Conservation (phyloP, 2,329 filamentous ascomycete genomes). For the Penicillium italicum region DNA sequence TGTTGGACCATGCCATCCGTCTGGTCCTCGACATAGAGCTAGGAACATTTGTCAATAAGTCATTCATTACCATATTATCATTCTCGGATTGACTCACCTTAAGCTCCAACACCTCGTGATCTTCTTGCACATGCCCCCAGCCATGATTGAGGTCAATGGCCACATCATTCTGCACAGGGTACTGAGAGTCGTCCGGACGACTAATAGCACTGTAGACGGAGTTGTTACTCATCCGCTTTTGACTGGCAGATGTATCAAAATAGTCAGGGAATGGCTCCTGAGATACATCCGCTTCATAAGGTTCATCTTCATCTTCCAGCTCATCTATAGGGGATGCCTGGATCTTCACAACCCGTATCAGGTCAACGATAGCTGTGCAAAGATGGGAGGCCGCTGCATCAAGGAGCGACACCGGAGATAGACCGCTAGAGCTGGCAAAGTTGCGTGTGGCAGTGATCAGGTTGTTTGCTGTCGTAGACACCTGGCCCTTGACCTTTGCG, state of each 20-base stretch:
- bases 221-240: slow-evolving; percentile 55
- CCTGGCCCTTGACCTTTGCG: slow-evolving; percentile 69
- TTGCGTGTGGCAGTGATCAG: slow-evolving; percentile 94
- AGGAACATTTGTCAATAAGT: slow-evolving; percentile 15
- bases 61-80: neutral
- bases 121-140: slow-evolving; percentile 40
- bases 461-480: slow-evolving; percentile 93
- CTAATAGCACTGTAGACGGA: slow-evolving; percentile 72
- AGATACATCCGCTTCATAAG: slow-evolving; percentile 62
- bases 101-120: slow-evolving; percentile 56
- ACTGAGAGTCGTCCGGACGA: slow-evolving; percentile 51
- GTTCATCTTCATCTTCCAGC: slow-evolving; percentile 72
- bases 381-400: slow-evolving; percentile 92
- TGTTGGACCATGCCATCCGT: slow-evolving; percentile 73
- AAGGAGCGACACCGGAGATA: slow-evolving; percentile 87
- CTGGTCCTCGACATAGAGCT: slow-evolving; percentile 79
- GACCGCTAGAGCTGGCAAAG: slow-evolving; percentile 73
- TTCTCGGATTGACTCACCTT: slow-evolving; percentile 47
- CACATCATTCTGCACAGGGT: slow-evolving; percentile 26
- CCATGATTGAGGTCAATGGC: slow-evolving; percentile 35
- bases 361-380: slow-evolving; percentile 77
- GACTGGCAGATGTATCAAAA: slow-evolving; percentile 56
- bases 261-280: slow-evolving; percentile 67
- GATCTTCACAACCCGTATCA: slow-evolving; percentile 80
- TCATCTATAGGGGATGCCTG: slow-evolving; percentile 70